Base-by-base conservation (phyloP, 352 stramenopile species). In the Pythium periplocum region DNA sequence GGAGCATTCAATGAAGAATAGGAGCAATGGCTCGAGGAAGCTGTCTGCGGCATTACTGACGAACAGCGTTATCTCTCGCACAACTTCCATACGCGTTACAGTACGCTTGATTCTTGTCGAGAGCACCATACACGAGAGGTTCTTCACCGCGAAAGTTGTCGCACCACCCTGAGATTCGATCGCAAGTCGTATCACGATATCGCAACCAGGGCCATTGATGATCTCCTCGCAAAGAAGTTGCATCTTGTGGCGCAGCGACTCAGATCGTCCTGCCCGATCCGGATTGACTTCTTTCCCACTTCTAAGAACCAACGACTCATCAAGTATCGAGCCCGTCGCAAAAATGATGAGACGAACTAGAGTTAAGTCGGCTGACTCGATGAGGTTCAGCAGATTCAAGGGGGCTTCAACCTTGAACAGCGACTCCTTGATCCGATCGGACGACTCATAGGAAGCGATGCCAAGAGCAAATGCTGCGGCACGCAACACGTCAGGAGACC, bases 401-500 rank as follows among this genome's bases (percentile, higher is more conserved):
- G 73, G 64, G 0, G 63, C 69, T 2, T 81, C 72, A 0, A 89
- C 75, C 33, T 55, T 59, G 48, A 84, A 86, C 1, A 89, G 41
- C 35, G 64, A 63, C 37, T 83, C 69, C 12, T 71, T 79, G 3
- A 79, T 57, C 6, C 36, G 52, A 6, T 75, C 58, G 6, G 73
- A 67, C 4, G 67, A 67, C 30, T 75, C 36, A 6, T 68, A 57
- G 7, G 65, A 72, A 4, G 82, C 64, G 4, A 83, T 63, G 1
- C 79, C 79, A 32, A 90, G 61, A 3, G 76, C 75, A 51, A 75
- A 87, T 2, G 73, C 55, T 2, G 79, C 65, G 2, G 71, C 68
- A 44, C 68, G 68, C 1, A 90, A 57, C 3, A 87, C 77, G 3
- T 83, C 75, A 4, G 49, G 52, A 0, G 73, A 83, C 1, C 76